A percentile compares a stretch with the other conserved stretches of the same genome.
Evolutionary conservation across 2,329 filamentous ascomycete species (phyloP).

Genomic region (Trichoderma lentiforme): DNA sequence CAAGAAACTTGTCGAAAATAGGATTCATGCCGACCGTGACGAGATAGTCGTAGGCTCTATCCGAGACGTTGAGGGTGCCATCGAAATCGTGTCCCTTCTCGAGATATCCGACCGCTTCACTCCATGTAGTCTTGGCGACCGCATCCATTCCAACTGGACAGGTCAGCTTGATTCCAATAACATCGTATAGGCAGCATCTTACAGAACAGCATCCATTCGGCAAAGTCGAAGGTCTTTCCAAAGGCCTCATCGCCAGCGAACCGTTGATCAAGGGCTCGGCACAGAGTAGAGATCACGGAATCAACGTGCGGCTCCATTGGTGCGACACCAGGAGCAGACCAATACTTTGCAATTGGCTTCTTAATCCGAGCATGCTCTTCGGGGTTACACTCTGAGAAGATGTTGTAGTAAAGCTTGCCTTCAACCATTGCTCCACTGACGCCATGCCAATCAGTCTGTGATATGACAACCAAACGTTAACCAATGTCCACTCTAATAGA

Average conservation of each 20-base stretch:
- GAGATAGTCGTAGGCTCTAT: conserved; percentile 35
- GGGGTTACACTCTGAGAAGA: conserved; percentile 28
- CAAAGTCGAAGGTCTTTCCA: not conserved
- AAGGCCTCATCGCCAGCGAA: not conserved
- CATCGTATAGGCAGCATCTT: not conserved
- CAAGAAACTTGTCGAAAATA: conserved; percentile 34
- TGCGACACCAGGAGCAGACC: conserved; percentile 23
- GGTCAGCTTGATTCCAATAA: not conserved
- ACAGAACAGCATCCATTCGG: not conserved
- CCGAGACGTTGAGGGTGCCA: conserved; percentile 33
- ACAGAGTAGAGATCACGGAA: conserved; percentile 8
- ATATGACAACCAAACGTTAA: not conserved
- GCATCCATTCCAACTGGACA: conserved; percentile 37
- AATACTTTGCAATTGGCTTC: conserved; percentile 29
- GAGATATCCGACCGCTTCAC: conserved; percentile 41
- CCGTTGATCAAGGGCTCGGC: not conserved
- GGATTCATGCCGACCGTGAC: conserved; percentile 30
- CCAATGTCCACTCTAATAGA: not conserved
- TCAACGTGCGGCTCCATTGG: conserved; percentile 24
- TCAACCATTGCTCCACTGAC: conserved; percentile 27
- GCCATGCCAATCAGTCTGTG: conserved; percentile 28
- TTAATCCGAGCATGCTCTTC: conserved; percentile 24
- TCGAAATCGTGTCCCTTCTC: conserved; percentile 37
- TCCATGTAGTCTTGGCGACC: conserved; percentile 41
- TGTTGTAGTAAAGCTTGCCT: conserved; percentile 26